Percentiles rank a stretch among this genome's conserved stretches.
These are phyloP conservation scores for Dactylellina cionopaga DNA, from an alignment of 2,329 filamentous ascomycete genomes.

Conservation along the genomic window DNA sequence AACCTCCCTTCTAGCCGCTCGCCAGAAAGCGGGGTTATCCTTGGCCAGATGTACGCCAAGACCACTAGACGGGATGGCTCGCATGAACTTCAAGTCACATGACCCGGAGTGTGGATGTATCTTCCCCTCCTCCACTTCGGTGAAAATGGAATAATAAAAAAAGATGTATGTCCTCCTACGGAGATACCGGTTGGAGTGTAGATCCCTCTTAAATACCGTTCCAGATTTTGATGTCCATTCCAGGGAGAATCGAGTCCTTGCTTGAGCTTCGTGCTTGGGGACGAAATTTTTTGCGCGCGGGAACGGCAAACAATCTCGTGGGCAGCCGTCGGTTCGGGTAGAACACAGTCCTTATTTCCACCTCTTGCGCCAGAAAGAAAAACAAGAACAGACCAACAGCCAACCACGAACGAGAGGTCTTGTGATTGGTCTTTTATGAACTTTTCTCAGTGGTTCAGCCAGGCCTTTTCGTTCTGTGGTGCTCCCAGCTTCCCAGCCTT, in stretches of 20 bases:
- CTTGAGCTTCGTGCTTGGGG: neutral
- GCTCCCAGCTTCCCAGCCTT: constrained; percentile 30
- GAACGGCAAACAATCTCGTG: constrained; percentile 50
- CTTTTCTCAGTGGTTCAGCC: constrained; percentile 27
- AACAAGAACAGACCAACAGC: constrained; percentile 26
- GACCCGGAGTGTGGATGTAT: constrained; percentile 32
- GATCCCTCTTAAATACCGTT: neutral
- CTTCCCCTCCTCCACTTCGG: constrained; percentile 28
- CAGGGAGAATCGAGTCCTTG: constrained; percentile 17
- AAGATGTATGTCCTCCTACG: neutral
- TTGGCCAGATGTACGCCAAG: constrained; percentile 46
- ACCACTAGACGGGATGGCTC: constrained; percentile 52
- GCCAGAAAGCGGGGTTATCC: constrained; percentile 30
- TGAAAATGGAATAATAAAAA: constrained; percentile 15
- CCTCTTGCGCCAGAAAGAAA: constrained; percentile 14
- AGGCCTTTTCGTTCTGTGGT: constrained; percentile 18
- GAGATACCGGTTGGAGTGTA: neutral
- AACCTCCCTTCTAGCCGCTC: constrained; percentile 38
- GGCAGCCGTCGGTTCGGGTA: constrained; percentile 51
- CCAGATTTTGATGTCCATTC: neutral
- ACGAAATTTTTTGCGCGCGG: constrained; percentile 44
- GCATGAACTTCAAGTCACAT: constrained; percentile 53
- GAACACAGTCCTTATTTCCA: constrained; percentile 28
- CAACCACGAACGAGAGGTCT: constrained; percentile 32
- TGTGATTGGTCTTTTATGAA: constrained; percentile 42